phyloP scores from a whole-genome alignment of 2,329 filamentous ascomycete species.

The Cladosporium halotolerans region DNA sequence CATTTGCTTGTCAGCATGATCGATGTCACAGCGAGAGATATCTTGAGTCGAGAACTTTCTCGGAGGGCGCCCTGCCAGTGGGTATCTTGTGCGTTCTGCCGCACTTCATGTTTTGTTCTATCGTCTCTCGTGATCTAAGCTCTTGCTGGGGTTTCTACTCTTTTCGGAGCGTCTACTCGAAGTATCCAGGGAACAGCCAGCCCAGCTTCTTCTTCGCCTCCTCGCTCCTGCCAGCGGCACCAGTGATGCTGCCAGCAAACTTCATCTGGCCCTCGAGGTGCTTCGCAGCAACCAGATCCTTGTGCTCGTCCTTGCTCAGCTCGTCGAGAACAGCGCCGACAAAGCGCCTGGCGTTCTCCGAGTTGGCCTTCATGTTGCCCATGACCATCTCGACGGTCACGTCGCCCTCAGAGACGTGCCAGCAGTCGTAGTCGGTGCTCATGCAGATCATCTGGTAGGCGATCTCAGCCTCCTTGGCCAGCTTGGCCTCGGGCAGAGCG shows the following conservation, averaged over 20 bases:
- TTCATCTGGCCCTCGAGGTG: slow-evolving; percentile 71
- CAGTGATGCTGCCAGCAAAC: slow-evolving; percentile 78
- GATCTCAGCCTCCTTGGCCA: slow-evolving; percentile 92
- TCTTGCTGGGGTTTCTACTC: not conserved
- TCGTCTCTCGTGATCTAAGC: not conserved
- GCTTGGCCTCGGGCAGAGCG: slow-evolving; percentile 87
- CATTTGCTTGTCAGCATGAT: too few species aligned
- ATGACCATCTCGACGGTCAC: slow-evolving; percentile 97
- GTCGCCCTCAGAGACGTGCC: slow-evolving; percentile 69
- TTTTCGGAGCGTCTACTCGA: slow-evolving; percentile 32
- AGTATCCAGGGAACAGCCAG: slow-evolving; percentile 84
- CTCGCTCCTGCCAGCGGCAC: slow-evolving; percentile 63
- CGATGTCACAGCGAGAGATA: too few species aligned
- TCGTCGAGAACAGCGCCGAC: slow-evolving; percentile 84
- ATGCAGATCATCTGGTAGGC: slow-evolving; percentile 99
- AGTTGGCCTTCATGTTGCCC: slow-evolving; percentile 91
- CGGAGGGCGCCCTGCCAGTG: not conserved
- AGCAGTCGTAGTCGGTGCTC: slow-evolving; percentile 99
- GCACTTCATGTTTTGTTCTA: not conserved
- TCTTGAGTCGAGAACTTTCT: too few species aligned
- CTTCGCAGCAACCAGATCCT: slow-evolving; percentile 69
- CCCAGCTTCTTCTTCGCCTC: slow-evolving; percentile 74
- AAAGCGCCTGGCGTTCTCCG: slow-evolving; percentile 76
- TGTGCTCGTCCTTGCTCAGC: slow-evolving; percentile 70
- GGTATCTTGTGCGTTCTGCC: not conserved